Evolutionary conservation across 2,329 filamentous ascomycete species (phyloP).

Genomic region (Xylariaceae sp.): DNA sequence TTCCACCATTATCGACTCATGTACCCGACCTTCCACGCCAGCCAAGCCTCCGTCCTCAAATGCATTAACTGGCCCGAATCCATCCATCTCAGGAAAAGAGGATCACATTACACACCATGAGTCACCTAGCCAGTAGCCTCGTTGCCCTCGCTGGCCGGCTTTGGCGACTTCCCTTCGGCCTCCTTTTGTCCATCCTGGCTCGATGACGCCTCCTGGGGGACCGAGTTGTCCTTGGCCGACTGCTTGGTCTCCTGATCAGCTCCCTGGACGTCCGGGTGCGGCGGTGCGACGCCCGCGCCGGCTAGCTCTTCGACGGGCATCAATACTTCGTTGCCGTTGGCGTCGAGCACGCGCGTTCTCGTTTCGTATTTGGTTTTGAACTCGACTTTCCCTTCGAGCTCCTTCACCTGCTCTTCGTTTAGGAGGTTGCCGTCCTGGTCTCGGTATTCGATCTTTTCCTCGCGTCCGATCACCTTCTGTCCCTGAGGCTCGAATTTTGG

Average conservation of each 20-base stretch:
- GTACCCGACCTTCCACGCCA: too few species aligned
- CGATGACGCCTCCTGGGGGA: conserved; percentile 32
- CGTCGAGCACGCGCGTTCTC: conserved; percentile 77
- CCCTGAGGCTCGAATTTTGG: conserved; percentile 37
- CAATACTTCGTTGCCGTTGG: conserved; percentile 67
- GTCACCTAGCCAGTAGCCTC: conserved; percentile 39
- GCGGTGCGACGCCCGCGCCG: conserved; percentile 42
- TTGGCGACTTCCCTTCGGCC: conserved; percentile 45
- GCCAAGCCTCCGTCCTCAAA: too few species aligned
- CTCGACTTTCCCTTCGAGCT: conserved; percentile 83
- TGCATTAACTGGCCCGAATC: too few species aligned
- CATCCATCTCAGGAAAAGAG: too few species aligned
- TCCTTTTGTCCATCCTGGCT: conserved; percentile 55
- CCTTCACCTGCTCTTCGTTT: conserved; percentile 72
- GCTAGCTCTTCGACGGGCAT: conserved; percentile 33
- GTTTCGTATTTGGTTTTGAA: conserved; percentile 96
- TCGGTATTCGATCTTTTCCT: conserved; percentile 88
- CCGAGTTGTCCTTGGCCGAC: conserved; percentile 29
- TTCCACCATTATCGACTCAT: too few species aligned
- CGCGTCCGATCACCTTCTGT: conserved; percentile 45
- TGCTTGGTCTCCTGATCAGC: conserved; percentile 51
- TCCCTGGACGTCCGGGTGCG: conserved; percentile 55
- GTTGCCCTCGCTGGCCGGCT: conserved; percentile 56
- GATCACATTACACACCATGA: neutral
- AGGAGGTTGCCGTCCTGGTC: conserved; percentile 90